Evolutionary conservation across 73 alveolate genomes (phyloP).

Genomic region (Paraurostyla sp.): DNA sequence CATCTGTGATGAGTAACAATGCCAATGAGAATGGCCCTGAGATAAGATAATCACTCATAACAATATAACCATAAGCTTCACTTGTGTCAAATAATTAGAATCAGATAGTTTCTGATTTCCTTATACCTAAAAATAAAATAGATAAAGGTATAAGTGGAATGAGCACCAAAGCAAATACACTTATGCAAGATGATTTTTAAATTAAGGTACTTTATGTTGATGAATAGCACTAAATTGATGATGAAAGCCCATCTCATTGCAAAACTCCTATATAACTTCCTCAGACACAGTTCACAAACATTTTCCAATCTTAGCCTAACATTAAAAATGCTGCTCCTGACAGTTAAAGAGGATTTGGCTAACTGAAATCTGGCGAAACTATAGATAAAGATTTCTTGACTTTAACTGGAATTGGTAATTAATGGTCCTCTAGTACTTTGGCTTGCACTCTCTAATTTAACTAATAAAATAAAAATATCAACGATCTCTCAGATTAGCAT

Average conservation of each 20-base stretch:
- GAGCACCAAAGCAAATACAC: not conserved
- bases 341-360: not conserved
- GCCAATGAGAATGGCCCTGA: too few species aligned
- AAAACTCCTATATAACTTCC: slow-evolving; percentile 13
- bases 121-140: too few species aligned
- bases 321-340: not conserved
- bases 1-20: not conserved
- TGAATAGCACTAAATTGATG: slow-evolving; percentile 8
- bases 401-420: not conserved
- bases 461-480: not conserved
- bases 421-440: not conserved
- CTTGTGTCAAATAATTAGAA: too few species aligned
- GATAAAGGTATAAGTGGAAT: not conserved
- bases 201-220: not conserved
- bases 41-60: too few species aligned
- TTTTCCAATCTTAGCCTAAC: not conserved
- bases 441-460: slow-evolving; percentile 15
- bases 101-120: too few species aligned
- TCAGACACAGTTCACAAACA: slow-evolving; percentile 3
- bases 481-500: too few species aligned
- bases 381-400: slow-evolving; percentile 19
- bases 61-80: too few species aligned
- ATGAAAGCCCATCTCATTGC: not conserved
- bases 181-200: slow-evolving; percentile 9
- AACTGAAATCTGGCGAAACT: not conserved